Evolutionary conservation across 1,284 basidiomycete genomes (phyloP), one percentile per base, ranked within the genome.

Genomic region (Somion occarium): DNA sequence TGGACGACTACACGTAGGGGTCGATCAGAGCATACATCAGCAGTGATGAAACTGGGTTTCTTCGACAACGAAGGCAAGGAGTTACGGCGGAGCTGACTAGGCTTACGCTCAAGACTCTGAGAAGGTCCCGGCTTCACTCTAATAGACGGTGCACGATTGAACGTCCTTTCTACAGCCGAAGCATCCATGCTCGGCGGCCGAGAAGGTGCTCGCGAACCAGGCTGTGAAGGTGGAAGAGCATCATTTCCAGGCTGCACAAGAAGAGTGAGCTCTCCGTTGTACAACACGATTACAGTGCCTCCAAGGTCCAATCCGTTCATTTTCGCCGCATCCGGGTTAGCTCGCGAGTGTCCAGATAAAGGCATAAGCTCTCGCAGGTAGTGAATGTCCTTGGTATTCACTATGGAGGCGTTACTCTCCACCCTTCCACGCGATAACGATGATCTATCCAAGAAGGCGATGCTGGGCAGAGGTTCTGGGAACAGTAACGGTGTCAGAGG

Each of bases 11-110:
- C 88, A 15, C 87, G 79, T 26, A 91, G 70, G 0, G 87, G 82
- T 5, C 80, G 77, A 52, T 87, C 85, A 1, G 79, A 76, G 5
- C 80, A 78, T 0, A 76, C 72, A 58, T 87, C 83, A 0, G 75
- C 61, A 4, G 78, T 68, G n/a, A 83, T 70, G 22, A 83, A 72
- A 49, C 76, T 79, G 2, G 76, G 70, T 11, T 80, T 73, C 38
- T 80, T 78, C 1, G 85, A 84, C n/a, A 90, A 73, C 0, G 85
- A 78, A 19, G 88, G 89, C 7, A 91, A 67, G 1, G 88, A 91
- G 57, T 79, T 89, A n/a, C 88, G 75, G 13, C 85, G 77, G 0
- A 83, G 80, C 44, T 85, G 62, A 60, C 87, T 90, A 11, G 82
- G 73, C 63, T 90, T 90, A 13, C 88, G 79, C 42, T 90, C 87